Evolutionary conservation across 2,329 filamentous ascomycete genomes (phyloP).

Genomic region (Dissoconium aciculare): DNA sequence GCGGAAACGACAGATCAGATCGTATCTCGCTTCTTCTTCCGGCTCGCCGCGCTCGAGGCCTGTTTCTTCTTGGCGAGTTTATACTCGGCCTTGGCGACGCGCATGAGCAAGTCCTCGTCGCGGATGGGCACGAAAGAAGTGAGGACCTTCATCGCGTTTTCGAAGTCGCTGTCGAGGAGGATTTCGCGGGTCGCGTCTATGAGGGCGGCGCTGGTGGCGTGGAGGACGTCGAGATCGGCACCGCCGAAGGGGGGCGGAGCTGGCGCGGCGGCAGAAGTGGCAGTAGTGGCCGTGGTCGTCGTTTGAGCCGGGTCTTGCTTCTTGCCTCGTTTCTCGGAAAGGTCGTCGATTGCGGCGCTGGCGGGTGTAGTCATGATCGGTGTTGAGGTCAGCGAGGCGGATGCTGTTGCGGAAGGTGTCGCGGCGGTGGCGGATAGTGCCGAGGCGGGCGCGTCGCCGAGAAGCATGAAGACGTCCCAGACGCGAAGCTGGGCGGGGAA

Average conservation of each 20-base stretch:
- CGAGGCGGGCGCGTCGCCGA: constrained; percentile 53
- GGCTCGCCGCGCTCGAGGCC: no score
- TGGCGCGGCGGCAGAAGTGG: constrained; percentile 8
- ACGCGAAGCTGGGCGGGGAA: constrained; percentile 88
- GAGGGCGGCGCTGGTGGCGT: constrained; percentile 76
- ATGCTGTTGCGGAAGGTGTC: no score
- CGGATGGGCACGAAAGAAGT: constrained; percentile 89
- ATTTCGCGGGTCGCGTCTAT: constrained; percentile 84
- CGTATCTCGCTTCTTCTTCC: constrained; percentile 37
- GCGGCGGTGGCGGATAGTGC: no score
- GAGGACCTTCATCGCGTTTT: constrained; percentile 93
- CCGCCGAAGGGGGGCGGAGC: constrained; percentile 31
- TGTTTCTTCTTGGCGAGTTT: constrained; percentile 39
- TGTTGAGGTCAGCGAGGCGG: no score
- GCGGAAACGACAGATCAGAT: no score
- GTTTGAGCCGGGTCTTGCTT: no score
- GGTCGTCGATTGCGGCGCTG: not conserved
- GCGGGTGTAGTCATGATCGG: not conserved
- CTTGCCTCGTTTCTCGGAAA: constrained; percentile 1
- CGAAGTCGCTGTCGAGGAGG: constrained; percentile 83
- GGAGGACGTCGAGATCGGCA: constrained; percentile 68
- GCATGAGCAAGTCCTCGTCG: constrained; percentile 88
- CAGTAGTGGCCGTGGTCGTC: no score
- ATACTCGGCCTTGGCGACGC: constrained; percentile 75
- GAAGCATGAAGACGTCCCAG: constrained; percentile 95